Percentiles rank a stretch among this genome's conserved stretches.
phyloP scores from a whole-genome alignment of 2,329 filamentous ascomycete genomes.

The Blastomyces parvus region DNA sequence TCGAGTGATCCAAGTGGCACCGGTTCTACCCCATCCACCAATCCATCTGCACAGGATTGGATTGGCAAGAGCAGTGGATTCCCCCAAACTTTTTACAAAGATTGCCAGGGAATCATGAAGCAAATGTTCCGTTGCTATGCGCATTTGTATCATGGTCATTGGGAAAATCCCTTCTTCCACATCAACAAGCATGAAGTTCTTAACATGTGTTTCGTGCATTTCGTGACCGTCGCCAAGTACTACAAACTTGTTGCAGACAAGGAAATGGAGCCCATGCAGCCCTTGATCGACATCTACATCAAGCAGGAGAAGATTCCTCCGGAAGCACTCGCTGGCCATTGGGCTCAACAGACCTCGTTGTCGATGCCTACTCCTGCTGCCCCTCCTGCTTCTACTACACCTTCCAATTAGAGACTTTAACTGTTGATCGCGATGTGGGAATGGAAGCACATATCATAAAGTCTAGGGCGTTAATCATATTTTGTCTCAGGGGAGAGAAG shows the following conservation, averaged over 20 bases:
- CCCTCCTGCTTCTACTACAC: slow-evolving; percentile 11
- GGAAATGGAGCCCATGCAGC: slow-evolving; percentile 93
- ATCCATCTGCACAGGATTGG: slow-evolving; percentile 52
- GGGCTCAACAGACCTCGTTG: slow-evolving; percentile 27
- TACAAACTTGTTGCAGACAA: slow-evolving; percentile 77
- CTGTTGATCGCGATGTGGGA: background rate
- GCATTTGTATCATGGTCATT: slow-evolving; percentile 96
- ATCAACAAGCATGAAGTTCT: slow-evolving; percentile 61
- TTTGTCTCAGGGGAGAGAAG: background rate
- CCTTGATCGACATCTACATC: slow-evolving; percentile 83
- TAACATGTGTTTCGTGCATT: slow-evolving; percentile 82
- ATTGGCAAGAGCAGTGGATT: slow-evolving; percentile 89
- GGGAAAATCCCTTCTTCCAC: slow-evolving; percentile 72
- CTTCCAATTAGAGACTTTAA: slow-evolving; percentile 1
- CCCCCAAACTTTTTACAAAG: slow-evolving; percentile 76
- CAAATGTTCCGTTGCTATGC: slow-evolving; percentile 99
- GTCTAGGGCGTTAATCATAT: slow-evolving; percentile 4
- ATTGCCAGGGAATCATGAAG: slow-evolving; percentile 88
- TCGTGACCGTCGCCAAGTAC: slow-evolving; percentile 68
- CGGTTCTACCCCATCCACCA: slow-evolving; percentile 37
- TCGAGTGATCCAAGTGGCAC: slow-evolving; percentile 45
- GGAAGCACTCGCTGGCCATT: slow-evolving; percentile 43
- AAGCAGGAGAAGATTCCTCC: slow-evolving; percentile 78
- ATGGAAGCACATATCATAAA: slow-evolving; percentile 2
- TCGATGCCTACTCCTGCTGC: slow-evolving; percentile 15